phyloP scores from a whole-genome alignment of 2,329 filamentous ascomycete species.

The Nothophaeocryptopus gaeumannii region DNA sequence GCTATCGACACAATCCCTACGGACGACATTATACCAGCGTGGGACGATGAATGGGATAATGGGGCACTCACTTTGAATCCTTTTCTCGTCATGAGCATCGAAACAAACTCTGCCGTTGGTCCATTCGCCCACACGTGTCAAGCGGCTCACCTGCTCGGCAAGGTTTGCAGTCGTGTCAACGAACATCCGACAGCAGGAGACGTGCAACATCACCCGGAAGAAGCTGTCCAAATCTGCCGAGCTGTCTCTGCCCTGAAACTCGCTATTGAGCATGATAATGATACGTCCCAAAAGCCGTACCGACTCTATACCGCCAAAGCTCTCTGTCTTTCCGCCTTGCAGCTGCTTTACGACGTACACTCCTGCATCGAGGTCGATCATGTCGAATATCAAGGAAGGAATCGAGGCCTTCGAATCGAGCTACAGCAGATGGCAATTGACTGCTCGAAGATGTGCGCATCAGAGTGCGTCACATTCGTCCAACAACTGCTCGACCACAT shows the following conservation, averaged over 20 bases:
- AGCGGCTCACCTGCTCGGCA: constrained; percentile 21
- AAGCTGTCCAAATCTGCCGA: constrained; percentile 18
- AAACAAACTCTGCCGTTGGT: constrained; percentile 18
- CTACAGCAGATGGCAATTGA: constrained; percentile 22
- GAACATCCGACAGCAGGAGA: constrained; percentile 16
- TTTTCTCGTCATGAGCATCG: constrained; percentile 24
- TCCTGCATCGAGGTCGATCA: constrained; percentile 22
- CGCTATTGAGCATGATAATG: constrained; percentile 10
- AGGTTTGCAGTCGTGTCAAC: constrained; percentile 20
- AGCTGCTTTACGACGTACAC: constrained; percentile 22
- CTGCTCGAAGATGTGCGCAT: constrained; percentile 13
- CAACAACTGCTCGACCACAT: constrained; percentile 11
- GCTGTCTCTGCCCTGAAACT: constrained; percentile 15
- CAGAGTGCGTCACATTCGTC: constrained; percentile 11
- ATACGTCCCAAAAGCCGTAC: constrained; percentile 4
- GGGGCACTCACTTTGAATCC: constrained; percentile 20
- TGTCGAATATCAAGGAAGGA: constrained; percentile 14
- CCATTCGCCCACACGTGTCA: constrained; percentile 24
- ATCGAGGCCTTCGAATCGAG: constrained; percentile 18
- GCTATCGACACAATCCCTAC: constrained; percentile 10
- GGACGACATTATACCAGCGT: constrained; percentile 19
- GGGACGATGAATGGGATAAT: constrained; percentile 15
- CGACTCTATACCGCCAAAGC: constrained; percentile 17
- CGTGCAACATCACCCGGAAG: constrained; percentile 21
- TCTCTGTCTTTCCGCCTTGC: constrained; percentile 16